These are phyloP conservation scores for Trichoderma orchidacearum DNA, from an alignment of 495 filamentous ascomycete genomes.

Conservation along the genomic window DNA sequence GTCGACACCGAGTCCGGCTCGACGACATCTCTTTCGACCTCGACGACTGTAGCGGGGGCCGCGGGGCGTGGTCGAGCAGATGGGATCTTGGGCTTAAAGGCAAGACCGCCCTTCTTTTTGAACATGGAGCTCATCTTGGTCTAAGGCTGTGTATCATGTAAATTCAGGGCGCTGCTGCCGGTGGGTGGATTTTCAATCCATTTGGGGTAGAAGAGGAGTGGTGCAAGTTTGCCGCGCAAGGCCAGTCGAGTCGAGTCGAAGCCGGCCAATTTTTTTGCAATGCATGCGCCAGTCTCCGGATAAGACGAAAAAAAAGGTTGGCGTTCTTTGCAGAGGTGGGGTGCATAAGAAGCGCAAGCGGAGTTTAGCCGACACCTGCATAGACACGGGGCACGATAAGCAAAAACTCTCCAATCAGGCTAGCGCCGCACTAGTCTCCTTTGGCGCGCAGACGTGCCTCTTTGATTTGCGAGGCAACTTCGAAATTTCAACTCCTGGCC, in stretches of 20 bases:
- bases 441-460: conserved; percentile 2
- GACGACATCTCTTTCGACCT: background rate
- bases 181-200: background rate
- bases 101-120: conserved; percentile 25
- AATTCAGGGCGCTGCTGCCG: background rate
- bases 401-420: background rate
- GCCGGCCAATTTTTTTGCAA: background rate
- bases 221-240: background rate
- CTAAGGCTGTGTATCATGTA: background rate
- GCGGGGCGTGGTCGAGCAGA: conserved; percentile 3
- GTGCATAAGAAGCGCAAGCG: background rate
- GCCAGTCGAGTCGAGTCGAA: background rate
- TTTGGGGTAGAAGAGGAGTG: background rate
- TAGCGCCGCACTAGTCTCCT: conserved; percentile 1
- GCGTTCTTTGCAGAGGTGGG: background rate
- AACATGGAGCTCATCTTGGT: conserved; percentile 25
- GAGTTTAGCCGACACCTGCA: background rate
- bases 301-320: background rate
- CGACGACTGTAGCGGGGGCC: background rate
- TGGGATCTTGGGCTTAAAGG: conserved; percentile 10
- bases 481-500: conserved; percentile 5
- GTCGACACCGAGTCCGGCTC: background rate
- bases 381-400: too few relatives aligned
- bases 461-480: conserved; percentile 2
- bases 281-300: background rate